These are phyloP conservation scores for Stagonosporopsis tanaceti DNA, from an alignment of 2,329 filamentous ascomycete genomes.

Conservation along the genomic window DNA sequence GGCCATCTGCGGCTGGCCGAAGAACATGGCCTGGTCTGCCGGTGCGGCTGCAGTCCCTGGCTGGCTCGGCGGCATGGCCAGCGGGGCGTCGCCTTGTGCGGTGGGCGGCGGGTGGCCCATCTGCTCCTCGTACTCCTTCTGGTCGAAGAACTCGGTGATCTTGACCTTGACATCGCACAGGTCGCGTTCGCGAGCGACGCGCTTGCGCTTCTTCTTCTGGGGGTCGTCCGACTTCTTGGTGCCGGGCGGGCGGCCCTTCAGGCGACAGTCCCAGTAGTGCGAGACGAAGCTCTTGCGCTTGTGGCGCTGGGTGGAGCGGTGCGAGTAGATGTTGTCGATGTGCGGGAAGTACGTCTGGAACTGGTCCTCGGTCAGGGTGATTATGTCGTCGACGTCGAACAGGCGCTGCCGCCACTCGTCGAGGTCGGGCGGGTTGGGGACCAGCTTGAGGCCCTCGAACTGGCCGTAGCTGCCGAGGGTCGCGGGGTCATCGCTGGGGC, in stretches of 20 bases:
- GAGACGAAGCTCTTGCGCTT: conserved; percentile 84
- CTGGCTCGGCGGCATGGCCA: too few species aligned
- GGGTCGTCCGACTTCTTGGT: conserved; percentile 82
- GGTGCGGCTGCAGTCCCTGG: not conserved
- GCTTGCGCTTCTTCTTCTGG: conserved; percentile 82
- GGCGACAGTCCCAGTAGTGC: conserved; percentile 84
- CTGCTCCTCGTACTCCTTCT: conserved; percentile 51
- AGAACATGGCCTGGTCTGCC: conserved; percentile 32
- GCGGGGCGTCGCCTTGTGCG: conserved; percentile 15
- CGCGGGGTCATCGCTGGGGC: conserved; percentile 28
- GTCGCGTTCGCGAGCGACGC: conserved; percentile 75
- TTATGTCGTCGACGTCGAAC: conserved; percentile 77
- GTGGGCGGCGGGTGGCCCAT: conserved; percentile 39
- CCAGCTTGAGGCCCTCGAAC: conserved; percentile 62
- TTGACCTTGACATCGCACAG: conserved; percentile 90
- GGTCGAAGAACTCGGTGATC: conserved; percentile 79
- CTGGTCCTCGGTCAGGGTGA: conserved; percentile 77
- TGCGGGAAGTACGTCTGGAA: conserved; percentile 85
- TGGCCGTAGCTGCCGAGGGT: conserved; percentile 61
- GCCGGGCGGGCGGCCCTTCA: conserved; percentile 80
- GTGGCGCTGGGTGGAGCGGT: conserved; percentile 80
- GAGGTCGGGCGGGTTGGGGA: conserved; percentile 72
- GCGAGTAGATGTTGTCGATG: conserved; percentile 84
- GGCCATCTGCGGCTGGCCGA: conserved; percentile 27
- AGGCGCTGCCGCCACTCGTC: conserved; percentile 74